Evolutionary conservation across 129 eudicot genomes (phyloP), one percentile per base, ranked within the genome.

Genomic region (Centaurea solstitialis): DNA sequence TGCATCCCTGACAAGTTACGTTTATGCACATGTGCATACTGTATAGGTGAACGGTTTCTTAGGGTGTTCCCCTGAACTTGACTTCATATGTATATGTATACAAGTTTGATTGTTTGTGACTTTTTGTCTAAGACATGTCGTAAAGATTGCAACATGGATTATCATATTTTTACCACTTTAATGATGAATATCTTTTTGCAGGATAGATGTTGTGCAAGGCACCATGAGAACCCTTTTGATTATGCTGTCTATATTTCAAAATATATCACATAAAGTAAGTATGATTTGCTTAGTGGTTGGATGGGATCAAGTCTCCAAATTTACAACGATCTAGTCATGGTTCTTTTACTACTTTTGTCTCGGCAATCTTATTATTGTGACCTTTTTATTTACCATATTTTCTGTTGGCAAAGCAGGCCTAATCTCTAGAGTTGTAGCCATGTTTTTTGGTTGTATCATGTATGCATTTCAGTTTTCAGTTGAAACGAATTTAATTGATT

Each of bases 121-220:
- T 17, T n/a, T n/a, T n/a, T n/a, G n/a, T n/a, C n/a, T n/a, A n/a
- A 50, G 62, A 2, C 2, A 13, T 41, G 47, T 7, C 2, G 47
- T 41, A 13, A 13, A 50, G 62, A 50, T 6, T 50, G 0, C 62
- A 50, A 18, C 7, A 57, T 33, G 13, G 17, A 75, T 18, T 9
- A 7, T 74, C 30, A 53, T 53, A 74, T 74, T 23, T 21, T 41
- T 9, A 43, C 39, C 6, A 22, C 17, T 17, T 57, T 15, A 18
- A 69, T 15, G 20, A 50, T 50, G 62, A 21, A 22, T 73, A 3
- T 37, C 43, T 64, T 62, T 7, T 17, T 61, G 86, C 86, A 87
- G 91, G 88, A 37, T 74, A 17, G 41, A 37, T 76, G 70, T 59
- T n/a, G 45, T 26, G 77, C 66, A 68, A 76, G 83, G 61, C 68